These are phyloP conservation scores for Apiospora phragmitis DNA, from an alignment of 2,329 filamentous ascomycete genomes.

Conservation along the genomic window DNA sequence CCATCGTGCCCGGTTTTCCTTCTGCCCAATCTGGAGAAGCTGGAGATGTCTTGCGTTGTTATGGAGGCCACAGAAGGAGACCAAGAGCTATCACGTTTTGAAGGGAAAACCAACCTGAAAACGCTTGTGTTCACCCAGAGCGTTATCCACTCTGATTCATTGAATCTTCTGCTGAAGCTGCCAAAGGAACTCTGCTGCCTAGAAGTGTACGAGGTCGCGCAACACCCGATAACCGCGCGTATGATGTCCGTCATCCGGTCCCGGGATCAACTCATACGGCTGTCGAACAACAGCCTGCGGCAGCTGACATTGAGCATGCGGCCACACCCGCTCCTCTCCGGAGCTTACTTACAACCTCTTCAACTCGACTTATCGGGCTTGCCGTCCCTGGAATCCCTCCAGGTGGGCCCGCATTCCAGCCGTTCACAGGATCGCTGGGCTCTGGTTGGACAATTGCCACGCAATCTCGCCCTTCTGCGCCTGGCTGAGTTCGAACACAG, in stretches of 20 bases:
- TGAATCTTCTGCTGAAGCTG: not conserved
- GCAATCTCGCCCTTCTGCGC: not conserved
- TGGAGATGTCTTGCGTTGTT: not conserved
- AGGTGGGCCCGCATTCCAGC: not conserved
- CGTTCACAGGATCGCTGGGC: not conserved
- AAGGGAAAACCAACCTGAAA: not conserved
- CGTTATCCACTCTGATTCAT: not conserved
- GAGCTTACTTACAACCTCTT: too few species aligned
- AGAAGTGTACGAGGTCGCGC: not conserved
- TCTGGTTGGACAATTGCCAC: not conserved
- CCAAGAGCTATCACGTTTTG: not conserved
- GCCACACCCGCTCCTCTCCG: not conserved
- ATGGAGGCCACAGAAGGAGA: not conserved
- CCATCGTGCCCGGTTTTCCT: not conserved
- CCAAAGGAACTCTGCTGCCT: not conserved
- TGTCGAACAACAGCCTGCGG: not conserved
- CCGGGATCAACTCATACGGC: not conserved
- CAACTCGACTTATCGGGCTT: not conserved
- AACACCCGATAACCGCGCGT: not conserved
- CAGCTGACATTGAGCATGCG: not conserved
- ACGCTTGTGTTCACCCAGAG: not conserved
- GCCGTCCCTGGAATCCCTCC: not conserved
- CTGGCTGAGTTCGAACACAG: not conserved
- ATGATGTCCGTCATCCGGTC: not conserved
- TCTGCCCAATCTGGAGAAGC: not conserved